Percentiles rank a stretch among this genome's conserved stretches.
Evolutionary conservation across 345 rosid genomes (phyloP).

Genomic region (Eucalyptus polyanthemos): DNA sequence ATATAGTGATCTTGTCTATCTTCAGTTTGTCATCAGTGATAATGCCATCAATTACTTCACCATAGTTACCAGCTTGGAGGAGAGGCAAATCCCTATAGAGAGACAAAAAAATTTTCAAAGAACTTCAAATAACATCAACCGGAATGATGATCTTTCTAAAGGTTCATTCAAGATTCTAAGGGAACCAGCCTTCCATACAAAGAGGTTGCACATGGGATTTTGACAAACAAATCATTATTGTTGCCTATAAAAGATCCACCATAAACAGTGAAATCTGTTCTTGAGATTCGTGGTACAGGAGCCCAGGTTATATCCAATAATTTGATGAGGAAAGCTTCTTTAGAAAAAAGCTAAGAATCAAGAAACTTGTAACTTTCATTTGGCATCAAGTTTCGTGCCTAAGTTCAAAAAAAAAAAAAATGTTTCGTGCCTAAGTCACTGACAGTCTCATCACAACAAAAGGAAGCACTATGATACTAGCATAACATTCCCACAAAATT

Average conservation of each 20-base stretch:
- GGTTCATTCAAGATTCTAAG: not conserved
- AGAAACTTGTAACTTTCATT: not conserved
- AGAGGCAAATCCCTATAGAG: slow-evolving; percentile 60
- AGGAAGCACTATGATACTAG: not conserved
- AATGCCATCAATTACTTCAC: slow-evolving; percentile 31
- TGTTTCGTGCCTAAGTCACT: not conserved
- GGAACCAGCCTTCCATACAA: not conserved
- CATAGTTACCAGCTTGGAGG: slow-evolving; percentile 38
- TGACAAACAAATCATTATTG: not conserved
- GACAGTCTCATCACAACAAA: not conserved
- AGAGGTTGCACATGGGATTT: not conserved
- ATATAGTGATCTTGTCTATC: slow-evolving; percentile 64
- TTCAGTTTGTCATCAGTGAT: slow-evolving; percentile 33
- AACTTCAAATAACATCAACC: not conserved
- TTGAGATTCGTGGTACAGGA: not conserved
- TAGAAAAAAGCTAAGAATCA: not conserved
- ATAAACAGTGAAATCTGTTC: not conserved
- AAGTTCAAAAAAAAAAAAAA: not conserved
- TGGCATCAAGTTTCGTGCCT: not conserved
- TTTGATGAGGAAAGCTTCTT: not conserved
- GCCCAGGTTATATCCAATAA: not conserved
- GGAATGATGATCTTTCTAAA: not conserved
- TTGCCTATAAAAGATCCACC: not conserved
- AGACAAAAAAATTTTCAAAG: not conserved
- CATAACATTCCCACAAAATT: not conserved